A percentile compares a stretch with the other conserved stretches of the same genome.
Evolutionary conservation across 257 asterid species (phyloP).

Genomic region (Rhazya stricta): DNA sequence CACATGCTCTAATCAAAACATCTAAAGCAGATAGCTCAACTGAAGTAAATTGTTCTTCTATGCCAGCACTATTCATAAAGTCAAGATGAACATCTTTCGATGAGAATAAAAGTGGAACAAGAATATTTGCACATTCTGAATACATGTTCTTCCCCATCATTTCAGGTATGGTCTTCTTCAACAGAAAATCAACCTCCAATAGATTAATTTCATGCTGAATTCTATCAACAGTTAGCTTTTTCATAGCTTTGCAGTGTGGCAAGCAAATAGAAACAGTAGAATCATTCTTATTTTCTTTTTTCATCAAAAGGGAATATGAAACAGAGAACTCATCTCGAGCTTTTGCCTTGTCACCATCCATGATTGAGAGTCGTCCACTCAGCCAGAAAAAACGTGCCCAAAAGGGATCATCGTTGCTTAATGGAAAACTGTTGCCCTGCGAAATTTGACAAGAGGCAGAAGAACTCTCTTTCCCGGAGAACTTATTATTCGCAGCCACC

Average conservation of each 20-base stretch:
- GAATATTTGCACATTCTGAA: conserved; percentile 58
- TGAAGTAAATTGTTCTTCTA: conserved; percentile 50
- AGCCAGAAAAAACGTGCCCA: conserved; percentile 96
- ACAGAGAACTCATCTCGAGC: conserved; percentile 63
- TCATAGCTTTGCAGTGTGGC: conserved; percentile 72
- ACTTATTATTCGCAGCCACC: conserved; percentile 27
- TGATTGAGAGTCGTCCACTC: conserved; percentile 70
- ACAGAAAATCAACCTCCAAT: conserved; percentile 71
- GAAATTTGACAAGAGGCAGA: conserved; percentile 30
- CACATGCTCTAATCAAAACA: conserved; percentile 73
- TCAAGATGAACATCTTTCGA: conserved; percentile 56
- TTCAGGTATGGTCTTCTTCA: conserved; percentile 61
- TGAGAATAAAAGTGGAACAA: conserved; percentile 71
- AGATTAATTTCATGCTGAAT: conserved; percentile 69
- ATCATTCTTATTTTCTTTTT: conserved; percentile 37
- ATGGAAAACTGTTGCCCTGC: conserved; percentile 31
- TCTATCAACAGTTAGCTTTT: conserved; percentile 56
- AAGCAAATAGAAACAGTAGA: conserved; percentile 45
- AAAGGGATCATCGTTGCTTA: conserved; percentile 49
- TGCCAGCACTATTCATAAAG: conserved; percentile 34
- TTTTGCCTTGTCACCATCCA: conserved; percentile 73
- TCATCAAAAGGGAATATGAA: conserved; percentile 56
- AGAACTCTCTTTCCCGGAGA: conserved; percentile 26
- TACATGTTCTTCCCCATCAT: conserved; percentile 72
- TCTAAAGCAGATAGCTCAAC: conserved; percentile 84